A percentile compares a stretch with the other conserved stretches of the same genome.
Evolutionary conservation across 768 basidiomycete species (phyloP).

Genomic region (Calocera cornea): DNA sequence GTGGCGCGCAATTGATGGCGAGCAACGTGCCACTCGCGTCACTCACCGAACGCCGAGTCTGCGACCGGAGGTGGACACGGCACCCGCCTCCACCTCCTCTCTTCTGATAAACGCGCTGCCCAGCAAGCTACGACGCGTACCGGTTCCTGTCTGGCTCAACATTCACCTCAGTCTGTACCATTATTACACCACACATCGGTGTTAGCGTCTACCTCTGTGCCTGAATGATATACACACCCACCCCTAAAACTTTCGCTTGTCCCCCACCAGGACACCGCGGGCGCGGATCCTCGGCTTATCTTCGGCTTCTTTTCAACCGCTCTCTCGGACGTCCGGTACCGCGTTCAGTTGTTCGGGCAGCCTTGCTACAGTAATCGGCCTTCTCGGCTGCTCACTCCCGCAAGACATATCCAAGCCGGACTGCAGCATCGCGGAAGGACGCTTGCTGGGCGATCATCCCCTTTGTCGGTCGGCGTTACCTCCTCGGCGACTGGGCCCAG

Average conservation of each 20-base stretch:
- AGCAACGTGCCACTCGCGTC: constrained; percentile 4
- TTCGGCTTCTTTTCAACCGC: background rate
- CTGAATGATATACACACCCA: background rate
- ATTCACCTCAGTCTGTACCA: background rate
- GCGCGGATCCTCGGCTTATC: constrained; percentile 3
- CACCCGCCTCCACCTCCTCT: background rate
- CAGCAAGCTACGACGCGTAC: background rate
- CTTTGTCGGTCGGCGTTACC: background rate
- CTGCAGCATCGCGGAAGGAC: background rate
- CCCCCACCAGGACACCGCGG: background rate
- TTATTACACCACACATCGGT: background rate
- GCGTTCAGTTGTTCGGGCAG: background rate
- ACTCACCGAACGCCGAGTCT: background rate
- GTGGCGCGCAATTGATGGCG: background rate
- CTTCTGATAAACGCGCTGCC: background rate
- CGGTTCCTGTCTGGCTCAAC: background rate
- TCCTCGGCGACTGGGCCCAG: background rate
- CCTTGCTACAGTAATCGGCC: background rate
- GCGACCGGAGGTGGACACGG: background rate
- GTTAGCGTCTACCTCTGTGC: background rate
- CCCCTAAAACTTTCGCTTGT: background rate
- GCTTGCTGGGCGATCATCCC: background rate
- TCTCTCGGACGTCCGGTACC: background rate
- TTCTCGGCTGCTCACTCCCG: background rate
- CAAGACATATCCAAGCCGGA: background rate